These are phyloP conservation scores for Phytophthora ohioensis DNA, from an alignment of 352 stramenopile species.

Conservation along the genomic window DNA sequence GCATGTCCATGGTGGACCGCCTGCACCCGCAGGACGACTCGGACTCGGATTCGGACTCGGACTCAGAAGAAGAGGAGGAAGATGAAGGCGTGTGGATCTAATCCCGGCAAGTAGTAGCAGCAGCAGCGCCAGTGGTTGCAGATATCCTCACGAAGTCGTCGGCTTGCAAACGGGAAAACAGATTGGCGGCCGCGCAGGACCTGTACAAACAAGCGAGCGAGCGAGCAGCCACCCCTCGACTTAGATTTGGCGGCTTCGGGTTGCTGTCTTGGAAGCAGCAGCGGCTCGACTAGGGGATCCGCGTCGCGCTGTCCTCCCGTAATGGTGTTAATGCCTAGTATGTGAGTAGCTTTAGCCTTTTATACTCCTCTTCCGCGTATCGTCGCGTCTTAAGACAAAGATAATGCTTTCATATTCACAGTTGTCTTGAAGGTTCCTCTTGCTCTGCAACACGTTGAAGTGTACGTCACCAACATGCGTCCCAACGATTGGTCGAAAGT, in stretches of 20 bases:
- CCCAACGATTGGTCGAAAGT: slow-evolving; percentile 12
- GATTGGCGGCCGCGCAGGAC: slow-evolving; percentile 11
- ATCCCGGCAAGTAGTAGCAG: slow-evolving; percentile 36
- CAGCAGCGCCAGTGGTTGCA: slow-evolving; percentile 6
- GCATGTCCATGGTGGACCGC: slow-evolving; percentile 85
- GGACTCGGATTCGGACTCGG: slow-evolving; percentile 80
- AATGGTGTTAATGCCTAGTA: slow-evolving; percentile 46
- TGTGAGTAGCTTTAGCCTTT: slow-evolving; percentile 51
- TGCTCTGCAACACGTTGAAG: slow-evolving; percentile 17
- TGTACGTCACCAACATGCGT: slow-evolving; percentile 11
- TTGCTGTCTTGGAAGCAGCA: slow-evolving; percentile 28
- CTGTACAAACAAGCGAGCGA: slow-evolving; percentile 37
- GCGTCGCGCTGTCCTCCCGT: slow-evolving; percentile 25
- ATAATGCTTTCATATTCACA: slow-evolving; percentile 38
- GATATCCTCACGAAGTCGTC: slow-evolving; percentile 9
- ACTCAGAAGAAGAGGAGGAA: slow-evolving; percentile 64
- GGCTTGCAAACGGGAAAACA: slow-evolving; percentile 29
- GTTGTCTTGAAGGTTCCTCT: slow-evolving; percentile 1
- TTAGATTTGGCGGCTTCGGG: slow-evolving; percentile 42
- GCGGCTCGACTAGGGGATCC: slow-evolving; percentile 23
- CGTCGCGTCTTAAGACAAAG: slow-evolving; percentile 35
- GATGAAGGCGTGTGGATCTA: slow-evolving; percentile 91
- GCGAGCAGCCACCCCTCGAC: slow-evolving; percentile 31
- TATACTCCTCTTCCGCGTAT: slow-evolving; percentile 12
- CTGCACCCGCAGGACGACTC: slow-evolving; percentile 82